Percentiles rank a stretch among this genome's conserved stretches.
phyloP scores from a whole-genome alignment of 345 rosid genomes.

The Gossypium stocksii region DNA sequence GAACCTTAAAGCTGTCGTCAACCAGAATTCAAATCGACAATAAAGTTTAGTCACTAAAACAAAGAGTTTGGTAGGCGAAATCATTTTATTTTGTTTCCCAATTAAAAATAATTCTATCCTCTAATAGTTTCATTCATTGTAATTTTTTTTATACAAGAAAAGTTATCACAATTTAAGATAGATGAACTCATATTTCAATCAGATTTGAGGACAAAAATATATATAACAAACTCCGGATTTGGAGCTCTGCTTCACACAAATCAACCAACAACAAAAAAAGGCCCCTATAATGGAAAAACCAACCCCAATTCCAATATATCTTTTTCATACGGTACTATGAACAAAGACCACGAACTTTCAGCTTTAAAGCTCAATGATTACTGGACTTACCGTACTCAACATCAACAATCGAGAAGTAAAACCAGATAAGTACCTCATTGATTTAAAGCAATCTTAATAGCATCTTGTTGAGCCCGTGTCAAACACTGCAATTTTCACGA shows the following conservation, averaged over 20 bases:
- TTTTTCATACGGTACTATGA: neutral
- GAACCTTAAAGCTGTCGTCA: too few species aligned
- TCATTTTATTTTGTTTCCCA: neutral
- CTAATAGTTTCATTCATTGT: neutral
- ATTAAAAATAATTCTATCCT: neutral
- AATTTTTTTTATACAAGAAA: too few species aligned
- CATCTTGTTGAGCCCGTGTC: conserved; percentile 43
- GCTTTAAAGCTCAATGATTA: conserved; percentile 1
- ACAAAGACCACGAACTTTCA: neutral
- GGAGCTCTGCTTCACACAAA: neutral
- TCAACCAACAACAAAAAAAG: neutral
- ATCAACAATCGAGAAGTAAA: neutral
- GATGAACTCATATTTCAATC: neutral
- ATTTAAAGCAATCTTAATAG: conserved; percentile 39
- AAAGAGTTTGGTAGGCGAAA: neutral
- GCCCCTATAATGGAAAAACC: neutral
- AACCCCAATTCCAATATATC: neutral
- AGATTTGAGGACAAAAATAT: neutral
- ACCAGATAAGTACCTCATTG: conserved; percentile 19
- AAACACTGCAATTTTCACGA: conserved; percentile 42
- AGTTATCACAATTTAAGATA: neutral
- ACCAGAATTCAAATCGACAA: too few species aligned
- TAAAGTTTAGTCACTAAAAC: too few species aligned
- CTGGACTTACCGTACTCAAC: neutral
- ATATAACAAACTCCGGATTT: neutral